Evolutionary conservation across 179 eudicot genomes (phyloP), one percentile per base, ranked within the genome.

Genomic region (Actinidia chinensis): DNA sequence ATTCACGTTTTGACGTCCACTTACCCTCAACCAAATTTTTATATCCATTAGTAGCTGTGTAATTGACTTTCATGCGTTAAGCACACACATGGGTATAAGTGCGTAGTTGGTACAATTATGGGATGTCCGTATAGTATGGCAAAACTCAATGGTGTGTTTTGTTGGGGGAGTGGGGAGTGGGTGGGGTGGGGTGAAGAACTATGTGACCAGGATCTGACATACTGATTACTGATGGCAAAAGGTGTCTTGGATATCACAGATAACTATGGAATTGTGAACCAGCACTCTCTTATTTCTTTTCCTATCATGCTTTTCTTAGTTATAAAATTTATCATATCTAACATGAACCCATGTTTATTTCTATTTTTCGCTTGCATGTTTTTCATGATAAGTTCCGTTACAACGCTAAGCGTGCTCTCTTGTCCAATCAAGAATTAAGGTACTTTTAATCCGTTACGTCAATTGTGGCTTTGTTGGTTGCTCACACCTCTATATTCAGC

Each of bases 361-460:
- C 47, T 56, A 42, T n/a, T 65, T 6, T 70, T 40, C 60, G 84
- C 66, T 73, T 91, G 88, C 99, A 96, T n/a, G 99, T 48, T 85
- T 68, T 96, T 96, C 70, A 96, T 56, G 98, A 96, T 78, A 96
- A 96, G 82, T 96, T 96, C 69, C 94, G 99, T 61, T 96, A 88
- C 86, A 96, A 96, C 83, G 99, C 99, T 55, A 96, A 96, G 91
- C 98, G 99, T 81, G 99, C 99, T 94, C 99, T 68, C 99, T 96
- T 80, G 99, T 96, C 79, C 99, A 96, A 82, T 96, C 99, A 71
- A 90, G 99, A 87, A 96, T 96, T 80, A 96, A 96, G 97, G 99
- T 96, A 83, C 76, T 56, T 28, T 54, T 81, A 68, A 22, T n/a
- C 75, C 82, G 47, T 33, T 81, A 63, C 22, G 28, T 23, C 5